Evolutionary conservation across 176 grass and related monocot species (phyloP), one percentile per base, ranked within the genome.

Genomic region (Triticum monococcum): DNA sequence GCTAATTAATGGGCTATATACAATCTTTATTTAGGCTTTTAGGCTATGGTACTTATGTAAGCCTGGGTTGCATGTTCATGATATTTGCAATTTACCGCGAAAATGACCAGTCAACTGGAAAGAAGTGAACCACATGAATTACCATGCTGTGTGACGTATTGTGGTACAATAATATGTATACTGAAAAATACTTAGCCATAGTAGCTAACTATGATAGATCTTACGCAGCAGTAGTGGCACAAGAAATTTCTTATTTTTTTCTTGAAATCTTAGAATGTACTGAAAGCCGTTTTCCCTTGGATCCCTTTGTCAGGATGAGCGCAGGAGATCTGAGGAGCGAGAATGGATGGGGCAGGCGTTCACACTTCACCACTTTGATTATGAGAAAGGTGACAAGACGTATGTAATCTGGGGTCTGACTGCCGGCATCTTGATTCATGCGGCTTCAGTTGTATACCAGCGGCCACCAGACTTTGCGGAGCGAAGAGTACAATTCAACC

Each of bases 381-480:
- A 87, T 9, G 81, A 87, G 30, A 85, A 90, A 57, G 88, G 17
- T 5, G 72, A 57, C 31, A 45, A 83, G 25, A 87, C 91, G 33
- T 95, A 89, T 41, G 57, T 85, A 71, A 91, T 95, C 60, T 95
- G 93, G 93, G 90, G 91, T 45, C 85, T 95, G 64, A 95, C 93
- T 5, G 93, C 88, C 0, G 33, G 88, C 64, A 92, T 95, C 77
- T 33, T 95, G 75, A 92, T 95, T 84, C 90, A 92, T 61, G 89
- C 93, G 2, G 91, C 93, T 79, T 82, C 91, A 56, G 32, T 92
- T 64, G 86, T 92, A 64, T 92, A 85, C 60, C 60, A 92, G 84
- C 71, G 84, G 73, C 77, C 71, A 77, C 90, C 88, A 0, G 81
- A 90, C 72, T 95, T 92, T 80, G 4, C 72, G 30, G 88, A 92